Percentiles rank a stretch among this genome's conserved stretches.
phyloP scores from a whole-genome alignment of 2,329 filamentous ascomycete genomes.

The Fusarium ambrosium region DNA sequence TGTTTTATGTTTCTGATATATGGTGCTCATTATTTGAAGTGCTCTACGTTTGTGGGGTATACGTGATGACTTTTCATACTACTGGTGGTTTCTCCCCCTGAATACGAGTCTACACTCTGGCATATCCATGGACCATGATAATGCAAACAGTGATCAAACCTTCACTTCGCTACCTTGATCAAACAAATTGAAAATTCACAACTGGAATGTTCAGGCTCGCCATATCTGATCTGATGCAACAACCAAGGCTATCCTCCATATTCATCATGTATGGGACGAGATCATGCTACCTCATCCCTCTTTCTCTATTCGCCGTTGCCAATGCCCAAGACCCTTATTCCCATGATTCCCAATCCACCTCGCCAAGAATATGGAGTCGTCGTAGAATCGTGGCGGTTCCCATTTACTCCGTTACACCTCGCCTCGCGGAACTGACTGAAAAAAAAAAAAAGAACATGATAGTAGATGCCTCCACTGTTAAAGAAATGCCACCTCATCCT shows the following conservation, averaged over 20 bases:
- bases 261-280: neutral
- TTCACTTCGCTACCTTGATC: neutral
- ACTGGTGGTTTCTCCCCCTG: neutral
- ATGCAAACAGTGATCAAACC: neutral
- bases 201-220: neutral
- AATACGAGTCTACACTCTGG: neutral
- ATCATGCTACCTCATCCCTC: conserved; percentile 1
- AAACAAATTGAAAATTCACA: neutral
- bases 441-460: conserved; percentile 13
- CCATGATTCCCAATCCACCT: neutral
- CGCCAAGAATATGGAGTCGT: conserved; percentile 2
- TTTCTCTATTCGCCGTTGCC: conserved; percentile 11
- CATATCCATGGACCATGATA: neutral
- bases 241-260: neutral
- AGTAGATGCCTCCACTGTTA: conserved; percentile 25
- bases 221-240: neutral
- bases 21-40: neutral
- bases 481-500: conserved; percentile 30
- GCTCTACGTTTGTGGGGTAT: neutral
- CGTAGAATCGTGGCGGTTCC: conserved; percentile 3
- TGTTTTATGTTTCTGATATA: conserved; percentile 15
- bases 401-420: conserved; percentile 35
- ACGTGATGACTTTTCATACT: neutral
- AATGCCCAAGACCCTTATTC: conserved; percentile 2
- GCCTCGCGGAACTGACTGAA: conserved; percentile 35